Conservation (phyloP, 2,329 filamentous ascomycete species). For the Cytospora paraplurivora region DNA sequence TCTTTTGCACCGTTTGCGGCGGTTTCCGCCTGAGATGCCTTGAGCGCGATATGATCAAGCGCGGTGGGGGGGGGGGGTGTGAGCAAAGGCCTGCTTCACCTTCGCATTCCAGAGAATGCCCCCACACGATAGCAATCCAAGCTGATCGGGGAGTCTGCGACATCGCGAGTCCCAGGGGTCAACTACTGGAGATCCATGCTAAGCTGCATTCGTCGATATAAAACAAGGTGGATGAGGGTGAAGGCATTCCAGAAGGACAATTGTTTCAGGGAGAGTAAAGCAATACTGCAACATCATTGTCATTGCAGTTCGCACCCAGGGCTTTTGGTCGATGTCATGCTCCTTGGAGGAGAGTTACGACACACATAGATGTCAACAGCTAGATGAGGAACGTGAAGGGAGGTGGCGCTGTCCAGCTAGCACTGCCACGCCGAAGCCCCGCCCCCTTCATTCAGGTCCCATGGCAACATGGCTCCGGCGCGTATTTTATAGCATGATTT, state of each 20-base stretch:
- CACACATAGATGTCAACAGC: constrained; percentile 16
- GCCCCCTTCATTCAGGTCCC: constrained; percentile 6
- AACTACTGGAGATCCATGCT: constrained; percentile 5
- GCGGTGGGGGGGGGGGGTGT: background rate
- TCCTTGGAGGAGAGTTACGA: background rate
- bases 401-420: background rate
- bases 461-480: background rate
- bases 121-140: background rate
- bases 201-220: constrained; percentile 21
- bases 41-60: background rate
- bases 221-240: constrained; percentile 17
- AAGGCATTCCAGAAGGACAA: constrained; percentile 21
- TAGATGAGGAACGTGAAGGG: background rate
- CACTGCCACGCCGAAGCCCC: constrained; percentile 7
- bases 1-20: background rate
- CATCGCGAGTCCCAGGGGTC: constrained; percentile 15
- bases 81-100: background rate
- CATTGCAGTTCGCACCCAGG: constrained; percentile 15
- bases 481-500: background rate
- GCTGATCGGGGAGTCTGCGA: constrained; percentile 2
- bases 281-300: constrained; percentile 7
- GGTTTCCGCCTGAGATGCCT: background rate
- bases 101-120: background rate
- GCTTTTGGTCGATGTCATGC: background rate
- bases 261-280: constrained; percentile 24